Base-by-base conservation (phyloP, 345 rosid species). In the Populus simonii region DNA sequence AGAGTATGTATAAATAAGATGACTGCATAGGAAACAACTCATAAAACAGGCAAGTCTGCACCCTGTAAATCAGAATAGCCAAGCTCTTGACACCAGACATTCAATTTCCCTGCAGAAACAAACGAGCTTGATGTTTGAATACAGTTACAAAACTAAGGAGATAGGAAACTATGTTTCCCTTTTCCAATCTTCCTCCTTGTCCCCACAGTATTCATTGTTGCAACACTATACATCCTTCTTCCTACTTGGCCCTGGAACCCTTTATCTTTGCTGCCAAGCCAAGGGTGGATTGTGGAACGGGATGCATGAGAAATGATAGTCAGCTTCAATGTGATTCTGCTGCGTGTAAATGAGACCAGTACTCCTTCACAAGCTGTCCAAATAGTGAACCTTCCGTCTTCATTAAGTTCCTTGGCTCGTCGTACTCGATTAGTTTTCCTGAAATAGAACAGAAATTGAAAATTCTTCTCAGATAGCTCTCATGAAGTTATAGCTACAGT, bases 291-390 rank as follows among this genome's bases (percentile, higher is more conserved):
- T 39, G 43, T 39, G 43, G 10, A 9, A 39, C 7, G 43, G 43
- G 43, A 39, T 39, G 10, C 43, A 9, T 39, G 8, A 39, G 43
- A 39, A 39, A 39, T 39, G 10, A 39, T 39, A 11, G 10, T 7
- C 0, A 39, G 10, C 10, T 39, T 9, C 43, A 88, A 39, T 74
- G 87, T 29, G 88, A 81, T 62, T 86, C 92, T 68, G 92, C 88
- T 0, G 93, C 84, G 7, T 88, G 83, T 76, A 85, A 79, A 78
- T 90, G 97, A 47, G 98, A 95, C 98, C 99, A 92, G 77, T 91
- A 91, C 80, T 90, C 97, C 84, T 89, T 88, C 31, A 93, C 97
- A 36, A 94, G 97, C 85, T 85, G 92, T 33, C 97, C 95, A 29
- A 90, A 92, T 79, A 93, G 76, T 0, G 97, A 94, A 49, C 84